Conservation (phyloP, 2,329 filamentous ascomycete species). For the Lasiodiplodia citricola region DNA sequence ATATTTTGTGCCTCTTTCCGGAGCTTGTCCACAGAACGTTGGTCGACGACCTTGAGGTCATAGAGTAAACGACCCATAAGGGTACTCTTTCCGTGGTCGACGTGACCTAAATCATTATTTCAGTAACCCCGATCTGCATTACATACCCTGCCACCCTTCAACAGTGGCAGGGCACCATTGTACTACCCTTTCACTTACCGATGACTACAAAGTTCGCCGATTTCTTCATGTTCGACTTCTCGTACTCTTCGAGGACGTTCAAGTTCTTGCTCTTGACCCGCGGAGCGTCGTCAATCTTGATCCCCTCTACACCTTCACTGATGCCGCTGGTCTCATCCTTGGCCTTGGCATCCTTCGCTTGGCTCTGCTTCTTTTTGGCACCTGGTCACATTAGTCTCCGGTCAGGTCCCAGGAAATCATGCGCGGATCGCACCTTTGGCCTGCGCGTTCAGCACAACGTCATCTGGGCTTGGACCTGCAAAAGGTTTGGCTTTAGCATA, state of each 20-base stretch:
- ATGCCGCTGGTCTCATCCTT: constrained; percentile 45
- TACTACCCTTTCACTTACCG: constrained; percentile 58
- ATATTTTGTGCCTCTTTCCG: constrained; percentile 86
- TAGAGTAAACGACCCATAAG: constrained; percentile 94
- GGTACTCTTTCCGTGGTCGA: constrained; percentile 97
- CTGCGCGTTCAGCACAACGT: constrained; percentile 85
- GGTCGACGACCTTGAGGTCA: constrained; percentile 85
- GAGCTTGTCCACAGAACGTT: constrained; percentile 87
- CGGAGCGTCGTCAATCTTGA: constrained; percentile 56
- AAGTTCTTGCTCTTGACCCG: constrained; percentile 75
- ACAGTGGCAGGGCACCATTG: not conserved
- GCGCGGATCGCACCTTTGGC: constrained; percentile 43
- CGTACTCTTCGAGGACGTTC: constrained; percentile 81
- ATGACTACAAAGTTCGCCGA: constrained; percentile 91
- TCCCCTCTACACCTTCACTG: constrained; percentile 53
- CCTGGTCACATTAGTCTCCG: constrained; percentile 33
- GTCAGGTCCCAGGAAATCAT: constrained; percentile 29
- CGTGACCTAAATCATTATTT: constrained; percentile 68
- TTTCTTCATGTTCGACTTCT: constrained; percentile 76
- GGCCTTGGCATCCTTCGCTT: constrained; percentile 28
- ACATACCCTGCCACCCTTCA: not conserved
- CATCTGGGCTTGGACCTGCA: constrained; percentile 87
- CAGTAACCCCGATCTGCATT: constrained; percentile 61
- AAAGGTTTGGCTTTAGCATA: constrained; percentile 67
- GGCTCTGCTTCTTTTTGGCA: constrained; percentile 32